These are phyloP conservation scores for Diaporthe humulicola DNA, from an alignment of 2,329 filamentous ascomycete genomes.

Conservation along the genomic window DNA sequence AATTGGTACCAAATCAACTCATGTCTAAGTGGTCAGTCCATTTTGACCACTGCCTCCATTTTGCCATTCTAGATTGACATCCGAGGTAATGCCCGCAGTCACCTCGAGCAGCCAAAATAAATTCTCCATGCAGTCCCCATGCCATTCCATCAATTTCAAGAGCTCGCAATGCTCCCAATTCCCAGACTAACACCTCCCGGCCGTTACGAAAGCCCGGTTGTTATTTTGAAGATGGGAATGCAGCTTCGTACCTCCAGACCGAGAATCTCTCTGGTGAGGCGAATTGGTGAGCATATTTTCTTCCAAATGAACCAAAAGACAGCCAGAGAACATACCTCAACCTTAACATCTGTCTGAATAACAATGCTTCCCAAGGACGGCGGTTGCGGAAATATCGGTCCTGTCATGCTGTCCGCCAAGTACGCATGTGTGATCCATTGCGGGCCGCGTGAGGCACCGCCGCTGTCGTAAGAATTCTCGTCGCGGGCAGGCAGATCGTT, in stretches of 20 bases:
- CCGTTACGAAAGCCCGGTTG: background rate
- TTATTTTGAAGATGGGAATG: background rate
- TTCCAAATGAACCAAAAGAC: background rate
- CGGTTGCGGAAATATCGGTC: background rate
- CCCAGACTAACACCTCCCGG: background rate
- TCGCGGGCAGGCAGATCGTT: background rate
- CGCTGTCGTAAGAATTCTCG: background rate
- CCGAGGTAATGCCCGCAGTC: background rate
- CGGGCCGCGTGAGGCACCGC: background rate
- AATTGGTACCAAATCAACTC: background rate
- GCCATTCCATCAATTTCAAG: background rate
- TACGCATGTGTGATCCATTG: slow-evolving; percentile 2
- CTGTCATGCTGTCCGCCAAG: background rate
- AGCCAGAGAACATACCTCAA: background rate
- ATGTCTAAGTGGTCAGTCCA: too few relatives aligned
- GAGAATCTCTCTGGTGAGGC: background rate
- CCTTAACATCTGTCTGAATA: slow-evolving; percentile 3
- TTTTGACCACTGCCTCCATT: background rate
- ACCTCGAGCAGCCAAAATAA: background rate
- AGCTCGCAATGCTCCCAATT: background rate
- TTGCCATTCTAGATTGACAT: background rate
- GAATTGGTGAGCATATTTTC: background rate
- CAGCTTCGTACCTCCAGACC: background rate
- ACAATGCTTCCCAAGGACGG: background rate
- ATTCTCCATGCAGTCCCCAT: background rate